Percentiles rank a stretch among this genome's conserved stretches.
Conservation (phyloP, 768 basidiomycete species). For the Lentinula boryana region DNA sequence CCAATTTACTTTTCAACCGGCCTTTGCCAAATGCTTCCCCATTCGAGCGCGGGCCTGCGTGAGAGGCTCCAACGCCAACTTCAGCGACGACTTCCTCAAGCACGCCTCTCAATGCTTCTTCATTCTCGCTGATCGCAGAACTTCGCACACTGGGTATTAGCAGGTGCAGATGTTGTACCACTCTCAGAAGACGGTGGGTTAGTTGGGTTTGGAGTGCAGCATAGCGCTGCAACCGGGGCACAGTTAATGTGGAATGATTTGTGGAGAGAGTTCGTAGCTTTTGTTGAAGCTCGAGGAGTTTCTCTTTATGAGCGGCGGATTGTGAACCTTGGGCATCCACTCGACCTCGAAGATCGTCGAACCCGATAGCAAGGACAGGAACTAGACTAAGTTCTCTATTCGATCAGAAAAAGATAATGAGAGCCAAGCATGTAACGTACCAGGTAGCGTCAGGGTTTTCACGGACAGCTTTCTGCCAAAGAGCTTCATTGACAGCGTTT, state of each 20-base stretch:
- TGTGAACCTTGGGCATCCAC: conserved; percentile 70
- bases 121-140: conserved; percentile 71
- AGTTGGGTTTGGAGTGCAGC: conserved; percentile 62
- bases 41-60: conserved; percentile 33
- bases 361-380: conserved; percentile 74
- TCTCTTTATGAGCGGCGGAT: conserved; percentile 61
- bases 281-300: conserved; percentile 62
- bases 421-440: conserved; percentile 31
- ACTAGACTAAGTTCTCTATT: conserved; percentile 46
- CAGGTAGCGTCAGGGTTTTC: conserved; percentile 82
- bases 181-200: conserved; percentile 58
- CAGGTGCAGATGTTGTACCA: conserved; percentile 74
- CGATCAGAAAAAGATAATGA: background rate
- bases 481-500: conserved; percentile 62
- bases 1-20: conserved; percentile 64
- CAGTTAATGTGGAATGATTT: conserved; percentile 60
- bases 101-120: conserved; percentile 65
- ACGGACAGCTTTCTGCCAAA: conserved; percentile 74
- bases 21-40: conserved; percentile 21
- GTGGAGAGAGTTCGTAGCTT: conserved; percentile 57
- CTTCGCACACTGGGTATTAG: conserved; percentile 73
- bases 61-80: conserved; percentile 23
- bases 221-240: conserved; percentile 61
- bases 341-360: conserved; percentile 74
- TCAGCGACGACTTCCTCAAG: conserved; percentile 77